A percentile compares a stretch with the other conserved stretches of the same genome.
phyloP scores from a whole-genome alignment of 2,329 filamentous ascomycete species.

The Eutypella sp. region DNA sequence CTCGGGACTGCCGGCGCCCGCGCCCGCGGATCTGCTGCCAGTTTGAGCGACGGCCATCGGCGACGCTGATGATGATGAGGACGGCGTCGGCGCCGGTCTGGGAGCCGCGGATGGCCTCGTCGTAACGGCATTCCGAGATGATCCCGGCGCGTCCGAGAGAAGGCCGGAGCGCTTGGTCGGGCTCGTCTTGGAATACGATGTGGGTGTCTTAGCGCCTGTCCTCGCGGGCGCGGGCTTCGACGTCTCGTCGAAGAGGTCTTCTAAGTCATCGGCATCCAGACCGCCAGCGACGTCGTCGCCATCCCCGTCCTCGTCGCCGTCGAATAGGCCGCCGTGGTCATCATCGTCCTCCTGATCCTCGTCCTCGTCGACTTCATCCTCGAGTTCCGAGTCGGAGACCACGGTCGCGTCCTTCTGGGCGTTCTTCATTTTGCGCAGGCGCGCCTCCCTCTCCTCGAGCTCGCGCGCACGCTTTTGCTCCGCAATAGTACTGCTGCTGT shows the following conservation, averaged over 20 bases:
- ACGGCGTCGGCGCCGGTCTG: no score
- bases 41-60: no score
- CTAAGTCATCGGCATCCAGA: constrained; percentile 19
- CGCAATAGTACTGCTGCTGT: not conserved
- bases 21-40: no score
- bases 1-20: no score
- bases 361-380: constrained; percentile 26
- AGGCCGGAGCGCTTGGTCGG: not conserved
- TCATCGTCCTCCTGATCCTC: constrained; percentile 26
- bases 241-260: constrained; percentile 14
- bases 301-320: constrained; percentile 5
- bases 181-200: not conserved
- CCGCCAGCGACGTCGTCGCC: constrained; percentile 3
- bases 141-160: constrained; percentile 1
- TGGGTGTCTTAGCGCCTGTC: not conserved
- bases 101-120: no score
- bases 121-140: not conserved
- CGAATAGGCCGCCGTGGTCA: constrained; percentile 9
- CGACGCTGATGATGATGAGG: no score
- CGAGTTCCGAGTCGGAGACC: constrained; percentile 36
- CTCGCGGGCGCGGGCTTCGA: constrained; percentile 1
- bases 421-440: constrained; percentile 30
- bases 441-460: constrained; percentile 33
- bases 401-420: constrained; percentile 26
- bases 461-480: constrained; percentile 13